Base-by-base conservation (phyloP, 768 basidiomycete genomes). In the Rhodocollybia butyracea region DNA sequence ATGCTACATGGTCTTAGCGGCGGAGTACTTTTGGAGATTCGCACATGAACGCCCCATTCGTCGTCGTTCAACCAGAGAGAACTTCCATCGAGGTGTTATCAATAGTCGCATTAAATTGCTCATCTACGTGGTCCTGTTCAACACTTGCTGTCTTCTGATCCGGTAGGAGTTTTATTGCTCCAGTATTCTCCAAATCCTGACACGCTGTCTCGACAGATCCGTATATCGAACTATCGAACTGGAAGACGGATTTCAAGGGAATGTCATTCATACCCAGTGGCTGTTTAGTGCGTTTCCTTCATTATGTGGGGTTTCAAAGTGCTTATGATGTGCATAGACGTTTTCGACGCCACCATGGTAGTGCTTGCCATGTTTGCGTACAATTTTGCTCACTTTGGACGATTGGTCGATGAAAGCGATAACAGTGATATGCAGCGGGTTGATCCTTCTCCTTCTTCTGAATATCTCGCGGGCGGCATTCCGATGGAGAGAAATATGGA, bases 221-320 rank as follows among this genome's bases (percentile, higher is more conserved):
- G 34, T 50, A 17, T 50, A 50, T 30, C 5, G 47, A 36, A 50
- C 47, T 19, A 21, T 36, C 12, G 47, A 50, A 31, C 47, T 50
- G 10, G 47, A 26, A n/a, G 47, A 50, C 21, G 47, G 47, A 31
- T 50, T 50, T 21, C 15, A n/a, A n/a, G n/a, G n/a, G n/a, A n/a
- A n/a, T n/a, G n/a, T n/a, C n/a, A n/a, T n/a, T n/a, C n/a, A n/a
- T 31, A 50, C 47, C 4, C 29, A 50, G 26, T 50, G 47, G 47
- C 21, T 50, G 12, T 50, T 50, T 21, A 50, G 47, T 50, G 21
- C 27, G 47, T 27, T 19, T 24, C 10, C 17, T n/a, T 5, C 11
- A 24, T 46, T 8, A 10, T 7, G 22, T 24, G 45, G 7, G 7
- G 15, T 5, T 6, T 11, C n/a, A 11, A 22, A 46, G 12, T 6